Percentiles rank a stretch among this genome's conserved stretches.
phyloP scores from a whole-genome alignment of 2,329 filamentous ascomycete species.

The Penicillium sp. region DNA sequence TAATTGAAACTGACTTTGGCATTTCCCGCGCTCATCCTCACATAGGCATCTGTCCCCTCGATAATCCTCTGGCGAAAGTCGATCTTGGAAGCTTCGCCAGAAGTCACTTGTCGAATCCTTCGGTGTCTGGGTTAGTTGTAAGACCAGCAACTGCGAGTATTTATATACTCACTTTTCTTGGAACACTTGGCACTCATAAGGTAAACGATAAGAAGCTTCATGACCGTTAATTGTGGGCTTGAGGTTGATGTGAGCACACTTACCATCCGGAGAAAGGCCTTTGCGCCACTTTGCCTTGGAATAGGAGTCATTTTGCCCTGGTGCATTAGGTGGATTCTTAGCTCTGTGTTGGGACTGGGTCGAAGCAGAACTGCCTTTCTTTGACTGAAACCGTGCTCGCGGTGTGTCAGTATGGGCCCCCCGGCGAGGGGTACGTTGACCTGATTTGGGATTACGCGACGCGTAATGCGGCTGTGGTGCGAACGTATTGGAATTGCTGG shows the following conservation, averaged over 20 bases:
- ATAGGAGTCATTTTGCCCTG: background rate
- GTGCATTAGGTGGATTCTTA: no score
- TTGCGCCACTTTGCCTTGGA: conserved; percentile 3
- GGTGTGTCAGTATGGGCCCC: background rate
- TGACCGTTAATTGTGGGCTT: background rate
- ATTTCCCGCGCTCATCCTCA: background rate
- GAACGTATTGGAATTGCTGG: background rate
- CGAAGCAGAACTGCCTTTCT: background rate
- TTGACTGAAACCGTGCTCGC: background rate
- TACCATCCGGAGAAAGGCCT: background rate
- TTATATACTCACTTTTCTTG: background rate
- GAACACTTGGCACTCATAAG: background rate
- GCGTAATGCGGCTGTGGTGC: background rate
- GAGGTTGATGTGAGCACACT: background rate
- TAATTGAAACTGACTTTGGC: background rate
- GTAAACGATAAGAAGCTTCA: conserved; percentile 1
- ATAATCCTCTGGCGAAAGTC: background rate
- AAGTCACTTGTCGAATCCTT: background rate
- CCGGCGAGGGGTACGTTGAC: background rate
- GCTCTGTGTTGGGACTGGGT: background rate
- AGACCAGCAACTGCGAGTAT: background rate
- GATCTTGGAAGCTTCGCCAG: background rate
- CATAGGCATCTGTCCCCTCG: background rate
- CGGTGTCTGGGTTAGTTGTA: background rate
- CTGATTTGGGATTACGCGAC: background rate